Percentiles rank a stretch among this genome's conserved stretches.
phyloP scores from a whole-genome alignment of 306 rosid genomes.

The Hippophae rhamnoides region DNA sequence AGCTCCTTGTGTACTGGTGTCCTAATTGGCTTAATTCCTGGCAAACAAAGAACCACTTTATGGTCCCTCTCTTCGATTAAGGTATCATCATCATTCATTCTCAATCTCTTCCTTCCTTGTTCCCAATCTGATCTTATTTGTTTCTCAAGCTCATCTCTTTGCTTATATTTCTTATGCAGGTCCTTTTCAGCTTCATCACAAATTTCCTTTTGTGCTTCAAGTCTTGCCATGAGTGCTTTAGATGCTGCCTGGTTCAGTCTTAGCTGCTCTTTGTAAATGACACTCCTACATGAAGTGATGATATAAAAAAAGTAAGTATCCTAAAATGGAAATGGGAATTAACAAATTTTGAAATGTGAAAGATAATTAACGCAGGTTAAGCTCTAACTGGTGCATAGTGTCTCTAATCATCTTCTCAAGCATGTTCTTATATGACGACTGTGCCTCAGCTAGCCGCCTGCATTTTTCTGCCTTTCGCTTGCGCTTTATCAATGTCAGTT shows the following conservation, averaged over 20 bases:
- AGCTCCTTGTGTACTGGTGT: conserved; percentile 76
- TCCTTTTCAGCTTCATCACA: conserved; percentile 81
- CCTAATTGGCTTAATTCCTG: conserved; percentile 37
- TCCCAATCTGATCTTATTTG: conserved; percentile 69
- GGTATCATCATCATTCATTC: conserved; percentile 57
- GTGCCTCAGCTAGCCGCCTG: conserved; percentile 84
- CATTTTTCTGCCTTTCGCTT: conserved; percentile 75
- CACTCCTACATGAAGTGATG: conserved; percentile 53
- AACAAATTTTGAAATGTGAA: neutral
- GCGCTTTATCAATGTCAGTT: conserved; percentile 54
- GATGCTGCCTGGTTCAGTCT: conserved; percentile 90
- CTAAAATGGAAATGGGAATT: neutral
- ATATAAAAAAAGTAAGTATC: conserved; percentile 1
- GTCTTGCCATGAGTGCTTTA: conserved; percentile 87
- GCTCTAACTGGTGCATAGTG: conserved; percentile 92
- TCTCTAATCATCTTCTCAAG: conserved; percentile 97
- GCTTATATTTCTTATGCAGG: conserved; percentile 62
- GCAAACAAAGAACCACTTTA: conserved; percentile 45
- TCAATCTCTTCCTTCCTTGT: conserved; percentile 75
- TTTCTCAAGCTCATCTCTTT: conserved; percentile 70
- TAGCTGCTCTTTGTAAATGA: conserved; percentile 84
- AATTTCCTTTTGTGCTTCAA: conserved; percentile 78
- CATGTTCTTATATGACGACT: conserved; percentile 68
- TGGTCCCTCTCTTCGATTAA: conserved; percentile 37
- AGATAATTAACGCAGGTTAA: neutral